Evolutionary conservation across 352 stramenopile species (phyloP).

Genomic region (Phytophthora vignae): DNA sequence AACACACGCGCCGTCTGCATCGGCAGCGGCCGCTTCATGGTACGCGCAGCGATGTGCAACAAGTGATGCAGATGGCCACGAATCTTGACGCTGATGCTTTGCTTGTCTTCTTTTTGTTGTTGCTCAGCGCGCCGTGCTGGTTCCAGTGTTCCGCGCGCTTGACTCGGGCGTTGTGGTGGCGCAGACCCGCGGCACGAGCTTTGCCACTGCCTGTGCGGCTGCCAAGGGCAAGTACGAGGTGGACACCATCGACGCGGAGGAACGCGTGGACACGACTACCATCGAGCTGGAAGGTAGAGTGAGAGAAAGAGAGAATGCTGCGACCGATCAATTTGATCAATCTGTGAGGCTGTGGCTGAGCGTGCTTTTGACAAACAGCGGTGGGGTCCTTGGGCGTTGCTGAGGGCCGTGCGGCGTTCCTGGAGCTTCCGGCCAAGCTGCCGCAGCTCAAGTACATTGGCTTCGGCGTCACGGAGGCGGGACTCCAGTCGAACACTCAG

Average conservation of each 20-base stretch:
- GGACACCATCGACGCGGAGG: constrained; percentile 65
- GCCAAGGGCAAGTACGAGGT: constrained; percentile 64
- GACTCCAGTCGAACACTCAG: constrained; percentile 35
- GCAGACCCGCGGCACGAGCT: constrained; percentile 66
- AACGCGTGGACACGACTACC: constrained; percentile 48
- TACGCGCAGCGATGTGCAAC: constrained; percentile 22
- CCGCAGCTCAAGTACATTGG: constrained; percentile 57
- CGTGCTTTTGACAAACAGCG: constrained; percentile 2
- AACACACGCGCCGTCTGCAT: constrained; percentile 64
- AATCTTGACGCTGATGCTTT: not conserved
- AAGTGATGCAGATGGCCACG: too few relatives aligned
- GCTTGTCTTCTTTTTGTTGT: not conserved
- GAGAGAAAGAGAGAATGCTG: too few relatives aligned
- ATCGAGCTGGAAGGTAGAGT: constrained; percentile 42
- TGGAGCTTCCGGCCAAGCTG: constrained; percentile 49
- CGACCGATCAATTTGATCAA: not conserved
- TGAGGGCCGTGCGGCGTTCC: constrained; percentile 45
- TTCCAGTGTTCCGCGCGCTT: constrained; percentile 54
- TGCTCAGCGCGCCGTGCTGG: constrained; percentile 59
- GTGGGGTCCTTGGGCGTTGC: constrained; percentile 48
- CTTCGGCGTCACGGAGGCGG: constrained; percentile 75
- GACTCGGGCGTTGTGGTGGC: constrained; percentile 56
- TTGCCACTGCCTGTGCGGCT: constrained; percentile 45
- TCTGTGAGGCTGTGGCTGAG: not conserved
- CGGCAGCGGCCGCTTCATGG: constrained; percentile 78